Evolutionary conservation across 2,329 filamentous ascomycete genomes (phyloP).

Genomic region (Diaporthe ampelina): DNA sequence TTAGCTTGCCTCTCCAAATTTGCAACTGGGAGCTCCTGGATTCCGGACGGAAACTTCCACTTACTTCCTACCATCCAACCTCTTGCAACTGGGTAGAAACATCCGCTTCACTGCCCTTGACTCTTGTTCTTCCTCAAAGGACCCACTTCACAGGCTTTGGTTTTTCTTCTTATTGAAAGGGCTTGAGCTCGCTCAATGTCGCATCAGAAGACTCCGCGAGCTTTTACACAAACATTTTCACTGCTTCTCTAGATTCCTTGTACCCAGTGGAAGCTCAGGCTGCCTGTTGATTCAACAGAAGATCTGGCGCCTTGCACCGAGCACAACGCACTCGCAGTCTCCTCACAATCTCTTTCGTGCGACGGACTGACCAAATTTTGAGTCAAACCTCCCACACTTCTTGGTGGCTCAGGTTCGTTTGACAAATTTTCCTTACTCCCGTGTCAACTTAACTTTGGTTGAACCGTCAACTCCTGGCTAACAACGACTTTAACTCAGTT

Average conservation of each 20-base stretch:
- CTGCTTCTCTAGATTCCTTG: not conserved
- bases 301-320: not conserved
- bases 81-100: too few species aligned
- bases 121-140: too few species aligned
- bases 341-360: not conserved
- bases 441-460: not conserved
- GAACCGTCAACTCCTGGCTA: not conserved
- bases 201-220: not conserved
- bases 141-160: not conserved
- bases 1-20: not conserved
- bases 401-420: too few species aligned
- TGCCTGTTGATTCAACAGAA: not conserved
- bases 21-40: too few species aligned
- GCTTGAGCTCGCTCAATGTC: rapidly evolving
- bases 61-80: too few species aligned
- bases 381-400: too few species aligned
- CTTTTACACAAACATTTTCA: too few species aligned
- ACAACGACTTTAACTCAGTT: not conserved
- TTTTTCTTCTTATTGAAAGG: not conserved
- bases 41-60: not conserved
- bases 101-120: too few species aligned
- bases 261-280: not conserved
- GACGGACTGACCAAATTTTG: not conserved
- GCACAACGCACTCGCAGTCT: not conserved
- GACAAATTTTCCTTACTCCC: not conserved